phyloP scores from a whole-genome alignment of 2,329 filamentous ascomycete species.

The Ophiognomonia clavigignenti-juglandacearum region DNA sequence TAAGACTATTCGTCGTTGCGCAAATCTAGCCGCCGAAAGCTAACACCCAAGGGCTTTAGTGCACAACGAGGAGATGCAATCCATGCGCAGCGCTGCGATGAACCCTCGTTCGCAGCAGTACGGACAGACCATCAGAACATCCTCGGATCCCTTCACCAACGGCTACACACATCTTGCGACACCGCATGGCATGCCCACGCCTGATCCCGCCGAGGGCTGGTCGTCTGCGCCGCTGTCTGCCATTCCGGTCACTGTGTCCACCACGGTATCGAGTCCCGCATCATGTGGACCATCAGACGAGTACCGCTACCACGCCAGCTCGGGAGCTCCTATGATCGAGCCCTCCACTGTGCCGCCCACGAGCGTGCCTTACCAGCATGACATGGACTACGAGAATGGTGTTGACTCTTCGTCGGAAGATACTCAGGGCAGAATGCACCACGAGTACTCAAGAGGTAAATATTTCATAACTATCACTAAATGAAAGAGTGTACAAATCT shows the following conservation, averaged over 20 bases:
- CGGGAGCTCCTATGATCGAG: constrained; percentile 36
- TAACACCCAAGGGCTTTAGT: constrained; percentile 23
- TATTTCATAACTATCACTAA: background rate
- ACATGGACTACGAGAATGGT: constrained; percentile 30
- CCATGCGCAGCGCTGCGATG: constrained; percentile 31
- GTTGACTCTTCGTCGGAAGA: constrained; percentile 23
- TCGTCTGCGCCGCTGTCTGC: constrained; percentile 24
- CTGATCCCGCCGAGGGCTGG: constrained; percentile 42
- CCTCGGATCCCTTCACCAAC: constrained; percentile 12
- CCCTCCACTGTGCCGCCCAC: constrained; percentile 23
- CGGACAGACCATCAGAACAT: constrained; percentile 22
- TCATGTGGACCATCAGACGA: constrained; percentile 45
- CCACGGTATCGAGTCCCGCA: constrained; percentile 47
- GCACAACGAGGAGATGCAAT: constrained; percentile 36
- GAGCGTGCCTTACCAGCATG: constrained; percentile 28
- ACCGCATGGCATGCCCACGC: constrained; percentile 17
- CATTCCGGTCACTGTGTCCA: constrained; percentile 39
- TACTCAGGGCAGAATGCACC: background rate
- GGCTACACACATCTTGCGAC: constrained; percentile 32
- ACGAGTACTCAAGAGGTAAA: background rate
- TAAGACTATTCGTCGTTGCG: constrained; percentile 26
- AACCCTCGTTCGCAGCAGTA: constrained; percentile 42
- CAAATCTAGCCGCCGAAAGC: background rate
- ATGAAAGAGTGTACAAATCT: background rate
- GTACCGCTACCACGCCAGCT: constrained; percentile 45